Evolutionary conservation across 257 asterid species (phyloP).

Genomic region (Linaria vulgaris): DNA sequence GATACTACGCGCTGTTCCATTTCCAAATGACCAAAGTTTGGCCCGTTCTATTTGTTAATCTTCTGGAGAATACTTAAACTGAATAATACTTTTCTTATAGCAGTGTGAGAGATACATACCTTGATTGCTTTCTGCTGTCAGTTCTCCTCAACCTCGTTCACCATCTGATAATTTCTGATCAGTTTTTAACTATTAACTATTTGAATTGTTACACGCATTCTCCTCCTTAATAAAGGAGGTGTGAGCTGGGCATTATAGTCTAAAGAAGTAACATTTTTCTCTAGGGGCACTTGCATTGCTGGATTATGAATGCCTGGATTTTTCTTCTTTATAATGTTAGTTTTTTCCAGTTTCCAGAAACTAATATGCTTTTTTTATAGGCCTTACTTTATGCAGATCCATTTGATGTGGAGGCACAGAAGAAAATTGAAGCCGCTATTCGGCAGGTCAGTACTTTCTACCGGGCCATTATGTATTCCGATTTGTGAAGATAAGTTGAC

Average conservation of each 20-base stretch:
- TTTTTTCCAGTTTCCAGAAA: neutral
- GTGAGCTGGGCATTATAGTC: slow-evolving; percentile 9
- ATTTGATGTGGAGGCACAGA: slow-evolving; percentile 96
- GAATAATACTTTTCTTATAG: slow-evolving; percentile 13
- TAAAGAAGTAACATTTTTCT: neutral
- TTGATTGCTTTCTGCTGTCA: neutral
- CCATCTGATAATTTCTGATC: neutral
- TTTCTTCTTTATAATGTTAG: slow-evolving; percentile 13
- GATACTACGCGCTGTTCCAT: neutral
- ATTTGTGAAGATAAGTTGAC: slow-evolving; percentile 20
- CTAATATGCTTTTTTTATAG: slow-evolving; percentile 37
- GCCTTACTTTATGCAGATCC: slow-evolving; percentile 97
- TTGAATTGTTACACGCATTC: neutral
- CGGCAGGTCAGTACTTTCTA: slow-evolving; percentile 65
- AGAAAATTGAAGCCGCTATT: slow-evolving; percentile 88
- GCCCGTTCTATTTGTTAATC: no score
- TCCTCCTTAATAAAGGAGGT: neutral
- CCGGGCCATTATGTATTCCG: slow-evolving; percentile 13
- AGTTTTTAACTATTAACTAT: neutral
- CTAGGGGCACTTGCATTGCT: slow-evolving; percentile 7
- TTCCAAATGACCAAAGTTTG: slow-evolving; percentile 4
- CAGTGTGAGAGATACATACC: neutral
- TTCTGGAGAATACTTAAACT: neutral
- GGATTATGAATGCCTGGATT: slow-evolving; percentile 1
- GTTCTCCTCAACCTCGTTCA: neutral